Conservation (phyloP, 768 basidiomycete genomes). For the Hygrophoropsis aurantiaca region DNA sequence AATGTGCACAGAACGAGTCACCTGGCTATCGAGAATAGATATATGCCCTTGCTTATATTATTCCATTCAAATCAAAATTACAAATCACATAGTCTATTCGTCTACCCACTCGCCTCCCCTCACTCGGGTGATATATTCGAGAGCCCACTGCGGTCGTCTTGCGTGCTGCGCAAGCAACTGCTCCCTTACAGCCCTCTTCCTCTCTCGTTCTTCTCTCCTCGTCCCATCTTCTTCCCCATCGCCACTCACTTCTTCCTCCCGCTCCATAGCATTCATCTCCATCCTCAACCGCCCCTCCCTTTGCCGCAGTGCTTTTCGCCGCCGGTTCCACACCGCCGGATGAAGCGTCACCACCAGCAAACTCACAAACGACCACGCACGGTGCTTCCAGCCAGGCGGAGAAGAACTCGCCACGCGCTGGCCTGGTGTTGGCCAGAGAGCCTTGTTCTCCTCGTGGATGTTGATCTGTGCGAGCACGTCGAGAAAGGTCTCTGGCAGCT, state of each 20-base stretch:
- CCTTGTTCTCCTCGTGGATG: slow-evolving; percentile 53
- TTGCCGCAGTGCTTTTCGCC: slow-evolving; percentile 54
- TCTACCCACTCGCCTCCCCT: slow-evolving; percentile 68
- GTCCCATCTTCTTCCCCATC: slow-evolving; percentile 29
- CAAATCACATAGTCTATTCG: slow-evolving; percentile 44
- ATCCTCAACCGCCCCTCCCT: slow-evolving; percentile 69
- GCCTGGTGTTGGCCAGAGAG: slow-evolving; percentile 37
- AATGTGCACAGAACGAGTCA: too few species aligned
- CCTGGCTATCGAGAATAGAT: too few species aligned
- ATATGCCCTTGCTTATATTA: neutral
- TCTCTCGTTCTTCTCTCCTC: slow-evolving; percentile 32
- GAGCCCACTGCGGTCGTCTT: slow-evolving; percentile 61
- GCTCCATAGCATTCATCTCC: slow-evolving; percentile 49
- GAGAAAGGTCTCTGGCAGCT: slow-evolving; percentile 36
- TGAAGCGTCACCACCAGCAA: slow-evolving; percentile 63
- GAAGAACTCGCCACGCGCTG: slow-evolving; percentile 12
- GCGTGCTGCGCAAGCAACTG: slow-evolving; percentile 49
- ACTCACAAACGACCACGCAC: slow-evolving; percentile 50
- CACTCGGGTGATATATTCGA: slow-evolving; percentile 63
- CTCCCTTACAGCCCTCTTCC: slow-evolving; percentile 30
- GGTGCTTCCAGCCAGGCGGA: slow-evolving; percentile 52
- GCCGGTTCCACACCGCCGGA: slow-evolving; percentile 73
- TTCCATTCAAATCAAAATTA: slow-evolving; percentile 1
- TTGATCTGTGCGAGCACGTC: slow-evolving; percentile 58
- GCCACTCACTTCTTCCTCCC: slow-evolving; percentile 17